Base-by-base conservation (phyloP, 352 stramenopile genomes). In the Globisporangium spinosum region DNA sequence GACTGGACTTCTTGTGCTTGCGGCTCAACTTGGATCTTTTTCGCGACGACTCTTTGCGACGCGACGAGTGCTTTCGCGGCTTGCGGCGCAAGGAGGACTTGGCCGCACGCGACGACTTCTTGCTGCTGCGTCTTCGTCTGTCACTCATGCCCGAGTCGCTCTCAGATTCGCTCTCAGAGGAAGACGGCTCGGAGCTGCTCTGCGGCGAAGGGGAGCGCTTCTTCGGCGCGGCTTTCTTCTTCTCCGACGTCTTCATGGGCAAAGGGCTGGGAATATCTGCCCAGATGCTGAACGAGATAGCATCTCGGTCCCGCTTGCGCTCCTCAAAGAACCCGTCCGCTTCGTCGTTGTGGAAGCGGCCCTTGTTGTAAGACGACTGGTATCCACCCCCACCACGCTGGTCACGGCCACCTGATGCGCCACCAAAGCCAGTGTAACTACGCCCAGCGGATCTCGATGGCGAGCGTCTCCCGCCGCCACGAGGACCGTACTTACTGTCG, bases 221-320 rank as follows among this genome's bases (percentile, higher is more conserved):
- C 27, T 23, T 64, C 40, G 68, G 72, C 58, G 78, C 74, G 20
- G 63, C 65, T 62, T 78, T 75, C 64, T 77, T 75, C 72, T 89
- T 90, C 4, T 71, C 64, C 49, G 80, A 75, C 22, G 68, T 77
- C 65, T 89, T 89, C 22, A 77, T 75, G 2, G 79, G 81, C 29
- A 77, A 72, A 4, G 88, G 86, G 38, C 86, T 94, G 1, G 86
- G 86, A 60, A 96, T 93, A 0, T 70, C 55, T 10, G 75, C 68
- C 88, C 88, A 96, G 60, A 96, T 91, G 59, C 76, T 93, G 66
- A 88, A 94, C 34, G 63, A 34, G 23, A 83, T 83, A 1, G 65
- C 54, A 0, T 94, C 83, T 49, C 88, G 80, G 7, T 94, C 70
- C 45, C 69, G 76, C 65, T 91, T 91, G 66, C 88, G 81, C 66